phyloP scores from a whole-genome alignment of 2,329 filamentous ascomycete species.

The Fusarium ambrosium region DNA sequence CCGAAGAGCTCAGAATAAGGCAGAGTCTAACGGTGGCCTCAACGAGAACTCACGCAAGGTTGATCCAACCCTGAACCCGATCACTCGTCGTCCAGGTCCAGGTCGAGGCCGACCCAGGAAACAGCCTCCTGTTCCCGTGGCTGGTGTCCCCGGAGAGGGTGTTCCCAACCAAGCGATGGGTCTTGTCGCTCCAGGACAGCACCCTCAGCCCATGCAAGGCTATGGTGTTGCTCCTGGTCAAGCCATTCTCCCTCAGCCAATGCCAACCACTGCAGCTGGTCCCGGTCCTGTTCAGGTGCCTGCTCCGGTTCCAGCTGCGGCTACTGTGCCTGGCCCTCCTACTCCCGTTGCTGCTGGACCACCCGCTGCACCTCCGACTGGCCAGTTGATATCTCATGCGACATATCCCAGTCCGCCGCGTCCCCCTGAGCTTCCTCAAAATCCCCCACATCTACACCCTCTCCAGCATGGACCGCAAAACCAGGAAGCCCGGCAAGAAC shows the following conservation, averaged over 20 bases:
- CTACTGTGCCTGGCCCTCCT: slow-evolving; percentile 1
- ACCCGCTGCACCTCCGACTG: background rate
- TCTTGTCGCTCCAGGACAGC: slow-evolving; percentile 13
- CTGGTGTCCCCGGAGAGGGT: slow-evolving; percentile 23
- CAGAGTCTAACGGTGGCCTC: slow-evolving; percentile 56
- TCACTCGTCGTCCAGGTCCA: slow-evolving; percentile 71
- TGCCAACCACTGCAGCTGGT: slow-evolving; percentile 8
- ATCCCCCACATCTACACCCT: slow-evolving; percentile 40
- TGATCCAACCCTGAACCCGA: slow-evolving; percentile 69
- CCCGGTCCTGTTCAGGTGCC: background rate
- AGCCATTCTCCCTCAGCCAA: slow-evolving; percentile 12
- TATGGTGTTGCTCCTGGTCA: slow-evolving; percentile 6
- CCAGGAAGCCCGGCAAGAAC: slow-evolving; percentile 24
- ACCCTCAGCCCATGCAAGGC: background rate
- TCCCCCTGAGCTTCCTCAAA: slow-evolving; percentile 26
- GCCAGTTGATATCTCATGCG: background rate
- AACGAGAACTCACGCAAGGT: slow-evolving; percentile 54
- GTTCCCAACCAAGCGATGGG: slow-evolving; percentile 21
- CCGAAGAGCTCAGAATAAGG: slow-evolving; percentile 67
- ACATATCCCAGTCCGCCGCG: slow-evolving; percentile 42
- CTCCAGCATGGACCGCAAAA: slow-evolving; percentile 34
- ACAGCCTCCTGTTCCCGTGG: slow-evolving; percentile 46
- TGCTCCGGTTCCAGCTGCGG: background rate
- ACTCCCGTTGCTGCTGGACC: slow-evolving; percentile 1
- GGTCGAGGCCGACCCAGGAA: slow-evolving; percentile 69